A percentile compares a stretch with the other conserved stretches of the same genome.
Evolutionary conservation across 805 yeast species (phyloP).

Genomic region (Schwanniomyces yamadae): DNA sequence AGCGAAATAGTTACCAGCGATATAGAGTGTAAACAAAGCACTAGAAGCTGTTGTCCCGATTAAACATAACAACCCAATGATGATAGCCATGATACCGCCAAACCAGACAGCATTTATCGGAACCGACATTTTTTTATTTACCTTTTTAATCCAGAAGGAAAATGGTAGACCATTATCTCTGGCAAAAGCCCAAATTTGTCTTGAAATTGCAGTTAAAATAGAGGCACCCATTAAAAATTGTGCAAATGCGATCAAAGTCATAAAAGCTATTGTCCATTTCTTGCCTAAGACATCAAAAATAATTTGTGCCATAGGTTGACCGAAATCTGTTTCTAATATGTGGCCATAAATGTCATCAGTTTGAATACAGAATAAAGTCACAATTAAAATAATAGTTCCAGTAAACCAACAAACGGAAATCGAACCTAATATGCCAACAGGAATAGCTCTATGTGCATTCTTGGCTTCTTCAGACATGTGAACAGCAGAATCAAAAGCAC

Average conservation of each 20-base stretch:
- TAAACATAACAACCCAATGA: slow-evolving; percentile 39
- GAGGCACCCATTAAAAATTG: slow-evolving; percentile 35
- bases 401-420: slow-evolving; percentile 25
- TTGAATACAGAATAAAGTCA: slow-evolving; percentile 23
- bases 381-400: slow-evolving; percentile 24
- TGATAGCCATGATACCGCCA: slow-evolving; percentile 33
- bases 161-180: slow-evolving; percentile 33
- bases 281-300: slow-evolving; percentile 30
- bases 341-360: slow-evolving; percentile 20
- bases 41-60: slow-evolving; percentile 43
- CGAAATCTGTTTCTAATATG: slow-evolving; percentile 19
- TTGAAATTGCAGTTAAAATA: slow-evolving; percentile 24
- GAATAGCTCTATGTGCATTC: slow-evolving; percentile 26
- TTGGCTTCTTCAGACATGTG: slow-evolving; percentile 32
- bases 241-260: slow-evolving; percentile 26
- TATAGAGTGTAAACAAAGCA: slow-evolving; percentile 43
- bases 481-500: slow-evolving; percentile 33
- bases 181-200: slow-evolving; percentile 32
- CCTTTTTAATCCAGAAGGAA: slow-evolving; percentile 22
- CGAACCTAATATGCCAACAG: slow-evolving; percentile 30
- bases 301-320: slow-evolving; percentile 31
- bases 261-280: slow-evolving; percentile 29
- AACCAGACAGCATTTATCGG: slow-evolving; percentile 30
- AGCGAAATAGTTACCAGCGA: slow-evolving; percentile 40
- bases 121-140: slow-evolving; percentile 22